Percentiles rank a stretch among this genome's conserved stretches.
These are phyloP conservation scores for Kickxella alabastrina DNA, from an alignment of 192 early-diverging fungal genomes.

Conservation along the genomic window DNA sequence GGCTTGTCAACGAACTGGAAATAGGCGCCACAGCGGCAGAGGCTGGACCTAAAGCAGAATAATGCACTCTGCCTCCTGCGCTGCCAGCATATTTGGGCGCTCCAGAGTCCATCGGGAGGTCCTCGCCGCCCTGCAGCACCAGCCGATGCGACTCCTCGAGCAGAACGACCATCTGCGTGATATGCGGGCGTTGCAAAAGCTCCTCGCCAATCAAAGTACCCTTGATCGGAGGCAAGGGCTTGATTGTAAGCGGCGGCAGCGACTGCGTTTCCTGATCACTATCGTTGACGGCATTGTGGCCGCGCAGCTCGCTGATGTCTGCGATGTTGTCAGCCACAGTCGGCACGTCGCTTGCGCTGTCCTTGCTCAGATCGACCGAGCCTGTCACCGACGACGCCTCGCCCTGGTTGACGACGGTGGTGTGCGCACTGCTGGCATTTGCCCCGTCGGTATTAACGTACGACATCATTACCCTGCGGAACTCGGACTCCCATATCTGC, in stretches of 20 bases:
- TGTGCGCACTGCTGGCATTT: neutral
- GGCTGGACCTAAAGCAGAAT: neutral
- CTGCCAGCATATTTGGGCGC: neutral
- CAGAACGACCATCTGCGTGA: constrained; percentile 45
- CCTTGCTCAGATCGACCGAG: no score
- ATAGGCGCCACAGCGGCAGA: neutral
- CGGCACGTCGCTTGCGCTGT: constrained; percentile 6
- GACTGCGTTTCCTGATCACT: no score
- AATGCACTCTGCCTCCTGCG: neutral
- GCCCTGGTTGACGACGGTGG: neutral
- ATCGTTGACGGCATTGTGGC: no score
- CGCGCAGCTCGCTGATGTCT: neutral
- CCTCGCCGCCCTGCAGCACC: constrained; percentile 15
- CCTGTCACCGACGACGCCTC: constrained; percentile 6
- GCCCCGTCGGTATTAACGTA: constrained; percentile 9
- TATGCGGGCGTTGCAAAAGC: constrained; percentile 30
- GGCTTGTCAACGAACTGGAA: neutral
- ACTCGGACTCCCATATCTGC: constrained; percentile 46
- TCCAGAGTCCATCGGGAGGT: neutral
- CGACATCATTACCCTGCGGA: constrained; percentile 43
- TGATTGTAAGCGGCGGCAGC: neutral
- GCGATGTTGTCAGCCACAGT: constrained; percentile 2
- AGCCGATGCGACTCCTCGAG: constrained; percentile 46
- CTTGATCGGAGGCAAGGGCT: neutral
- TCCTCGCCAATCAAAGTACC: constrained; percentile 25